Evolutionary conservation across 768 basidiomycete species (phyloP).

Genomic region (Pulveroboletus sp.): DNA sequence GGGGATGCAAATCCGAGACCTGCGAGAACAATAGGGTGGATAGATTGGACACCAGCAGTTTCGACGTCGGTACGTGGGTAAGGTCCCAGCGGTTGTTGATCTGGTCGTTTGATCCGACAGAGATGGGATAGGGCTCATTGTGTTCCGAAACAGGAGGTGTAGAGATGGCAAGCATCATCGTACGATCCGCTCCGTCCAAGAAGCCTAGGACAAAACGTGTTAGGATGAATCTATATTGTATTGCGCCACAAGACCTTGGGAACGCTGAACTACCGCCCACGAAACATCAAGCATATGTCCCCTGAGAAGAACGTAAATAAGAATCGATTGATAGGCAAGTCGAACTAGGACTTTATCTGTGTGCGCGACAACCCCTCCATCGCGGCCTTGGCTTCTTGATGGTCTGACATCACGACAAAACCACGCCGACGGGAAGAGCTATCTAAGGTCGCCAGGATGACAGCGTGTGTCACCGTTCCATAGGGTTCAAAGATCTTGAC

Average conservation of each 20-base stretch:
- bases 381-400: slow-evolving; percentile 66
- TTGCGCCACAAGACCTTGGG: slow-evolving; percentile 50
- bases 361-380: slow-evolving; percentile 66
- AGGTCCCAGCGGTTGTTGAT: slow-evolving; percentile 30
- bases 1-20: slow-evolving; percentile 62
- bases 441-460: slow-evolving; percentile 80
- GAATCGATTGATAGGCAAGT: neutral
- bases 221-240: slow-evolving; percentile 1
- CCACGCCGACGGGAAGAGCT: slow-evolving; percentile 80
- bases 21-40: slow-evolving; percentile 66
- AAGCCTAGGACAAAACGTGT: slow-evolving; percentile 48
- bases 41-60: slow-evolving; percentile 61
- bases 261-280: slow-evolving; percentile 86
- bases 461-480: slow-evolving; percentile 69
- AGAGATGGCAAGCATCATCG: slow-evolving; percentile 53
- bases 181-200: slow-evolving; percentile 77
- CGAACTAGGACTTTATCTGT: slow-evolving; percentile 55
- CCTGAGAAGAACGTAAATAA: slow-evolving; percentile 33
- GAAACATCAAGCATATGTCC: slow-evolving; percentile 77
- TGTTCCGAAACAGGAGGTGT: slow-evolving; percentile 32
- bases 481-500: slow-evolving; percentile 55
- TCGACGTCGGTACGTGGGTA: slow-evolving; percentile 41
- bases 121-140: slow-evolving; percentile 22
- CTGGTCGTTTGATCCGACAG: slow-evolving; percentile 31
- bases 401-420: slow-evolving; percentile 75